A percentile compares a stretch with the other conserved stretches of the same genome.
phyloP scores from a whole-genome alignment of 495 filamentous ascomycete genomes.

The Penicillium cosmopolitanum region DNA sequence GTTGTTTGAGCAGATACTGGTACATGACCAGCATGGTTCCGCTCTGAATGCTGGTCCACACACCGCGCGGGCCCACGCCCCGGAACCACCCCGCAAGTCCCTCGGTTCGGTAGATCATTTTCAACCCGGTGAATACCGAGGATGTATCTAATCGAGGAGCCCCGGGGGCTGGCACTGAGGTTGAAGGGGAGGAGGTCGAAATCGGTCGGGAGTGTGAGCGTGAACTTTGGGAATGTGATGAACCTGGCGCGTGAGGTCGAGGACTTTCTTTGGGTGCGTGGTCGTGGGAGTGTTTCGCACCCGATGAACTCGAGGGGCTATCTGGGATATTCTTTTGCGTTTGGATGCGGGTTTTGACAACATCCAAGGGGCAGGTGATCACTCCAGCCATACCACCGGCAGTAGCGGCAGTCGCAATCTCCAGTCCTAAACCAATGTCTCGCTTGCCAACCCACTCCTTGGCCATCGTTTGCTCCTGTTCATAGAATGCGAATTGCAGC shows the following conservation, averaged over 20 bases:
- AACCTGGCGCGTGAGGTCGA: slow-evolving; percentile 33
- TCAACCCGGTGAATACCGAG: slow-evolving; percentile 82
- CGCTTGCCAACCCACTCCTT: slow-evolving; percentile 69
- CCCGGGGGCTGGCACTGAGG: slow-evolving; percentile 72
- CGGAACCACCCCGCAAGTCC: slow-evolving; percentile 90
- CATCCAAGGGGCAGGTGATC: slow-evolving; percentile 92
- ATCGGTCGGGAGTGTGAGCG: slow-evolving; percentile 61
- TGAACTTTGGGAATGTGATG: slow-evolving; percentile 32
- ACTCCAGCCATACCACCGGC: slow-evolving; percentile 94
- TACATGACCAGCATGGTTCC: slow-evolving; percentile 97
- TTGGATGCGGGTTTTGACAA: slow-evolving; percentile 97
- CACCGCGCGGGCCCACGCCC: slow-evolving; percentile 86
- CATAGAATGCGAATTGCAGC: slow-evolving; percentile 96
- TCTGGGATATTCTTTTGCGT: slow-evolving; percentile 73
- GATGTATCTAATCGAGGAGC: slow-evolving; percentile 81
- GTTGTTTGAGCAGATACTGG: slow-evolving; percentile 78
- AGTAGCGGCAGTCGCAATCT: slow-evolving; percentile 87
- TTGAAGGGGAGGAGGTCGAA: slow-evolving; percentile 83
- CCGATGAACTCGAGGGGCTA: slow-evolving; percentile 19
- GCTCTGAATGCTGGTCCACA: slow-evolving; percentile 98
- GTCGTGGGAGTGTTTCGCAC: slow-evolving; percentile 29
- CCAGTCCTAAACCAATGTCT: slow-evolving; percentile 82
- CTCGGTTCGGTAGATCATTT: slow-evolving; percentile 84
- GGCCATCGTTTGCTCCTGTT: slow-evolving; percentile 84
- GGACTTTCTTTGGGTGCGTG: slow-evolving; percentile 41